Base-by-base conservation (phyloP, 305 asterid genomes). In the Fraxinus angustifolia region DNA sequence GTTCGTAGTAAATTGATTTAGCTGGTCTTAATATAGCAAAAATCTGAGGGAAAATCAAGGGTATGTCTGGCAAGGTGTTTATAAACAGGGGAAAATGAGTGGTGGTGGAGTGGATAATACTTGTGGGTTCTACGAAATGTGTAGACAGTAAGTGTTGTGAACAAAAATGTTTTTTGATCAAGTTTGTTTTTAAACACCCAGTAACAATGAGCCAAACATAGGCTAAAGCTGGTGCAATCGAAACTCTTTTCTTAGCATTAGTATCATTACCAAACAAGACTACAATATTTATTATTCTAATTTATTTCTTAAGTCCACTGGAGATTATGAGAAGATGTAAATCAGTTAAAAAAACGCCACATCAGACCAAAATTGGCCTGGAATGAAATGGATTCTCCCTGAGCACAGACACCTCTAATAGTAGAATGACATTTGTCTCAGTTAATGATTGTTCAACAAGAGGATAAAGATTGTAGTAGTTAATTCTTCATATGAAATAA, bases 211-310 rank as follows among this genome's bases (percentile, higher is more conserved):
- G 62, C 62, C 23, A 53, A n/a, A n/a, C 8, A 53, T 53, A 53
- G 62, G 23, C 62, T 53, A 53, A n/a, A n/a, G n/a, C 73, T 67
- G 42, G 75, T 65, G 73, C 75, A 70, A 31, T 14, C 6, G 28
- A 83, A 71, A 26, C 79, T 26, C 75, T 56, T 40, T 34, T 17
- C 12, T 33, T 50, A 81, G 74, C 68, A 73, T 45, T 31, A 26
- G 33, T 70, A 34, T 77, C 56, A 38, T 26, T 77, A 77, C 76
- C 78, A 31, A 28, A 70, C 40, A 70, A 30, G 75, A 31, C n/a
- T 1, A 5, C 23, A 1, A 12, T 31, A 28, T 70, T 14, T 70
- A 70, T 31, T 14, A 4, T 0, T 70, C 38, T 0, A 67, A 67
- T 8, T 14, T 75, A 3, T 70, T 48, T 81, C 42, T 50, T 31